These are phyloP conservation scores for Fusarium euwallaceae DNA, from an alignment of 2,329 filamentous ascomycete genomes.

Conservation along the genomic window DNA sequence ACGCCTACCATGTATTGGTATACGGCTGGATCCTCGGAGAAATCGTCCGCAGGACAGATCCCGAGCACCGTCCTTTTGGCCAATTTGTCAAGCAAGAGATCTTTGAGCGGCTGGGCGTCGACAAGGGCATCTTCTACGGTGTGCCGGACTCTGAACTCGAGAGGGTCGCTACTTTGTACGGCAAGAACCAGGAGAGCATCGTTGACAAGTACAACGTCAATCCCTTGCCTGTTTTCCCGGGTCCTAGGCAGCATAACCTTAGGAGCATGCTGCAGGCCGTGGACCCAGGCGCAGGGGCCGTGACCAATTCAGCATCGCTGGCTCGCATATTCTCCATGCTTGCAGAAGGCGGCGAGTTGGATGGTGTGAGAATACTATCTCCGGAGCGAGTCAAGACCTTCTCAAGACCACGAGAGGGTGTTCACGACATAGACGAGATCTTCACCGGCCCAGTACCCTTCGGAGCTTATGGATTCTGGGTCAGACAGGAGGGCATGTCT, in stretches of 20 bases:
- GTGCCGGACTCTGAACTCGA: constrained; percentile 8
- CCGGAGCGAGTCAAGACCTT: background rate
- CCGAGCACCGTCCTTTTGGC: constrained; percentile 4
- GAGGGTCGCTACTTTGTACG: constrained; percentile 20
- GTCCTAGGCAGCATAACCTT: constrained; percentile 11
- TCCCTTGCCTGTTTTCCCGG: constrained; percentile 4
- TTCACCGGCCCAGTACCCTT: constrained; percentile 10
- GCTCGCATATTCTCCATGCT: constrained; percentile 20
- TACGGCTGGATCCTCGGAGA: constrained; percentile 22
- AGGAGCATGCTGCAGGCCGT: constrained; percentile 12
- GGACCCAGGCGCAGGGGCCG: constrained; percentile 17
- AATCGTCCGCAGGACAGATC: constrained; percentile 17
- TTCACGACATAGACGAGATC: background rate
- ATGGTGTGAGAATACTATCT: background rate
- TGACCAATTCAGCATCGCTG: background rate
- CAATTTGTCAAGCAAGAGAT: constrained; percentile 15
- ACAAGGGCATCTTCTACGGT: constrained; percentile 1
- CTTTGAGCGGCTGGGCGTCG: constrained; percentile 12
- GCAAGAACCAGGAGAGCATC: background rate
- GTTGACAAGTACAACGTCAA: constrained; percentile 12
- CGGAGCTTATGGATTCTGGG: background rate
- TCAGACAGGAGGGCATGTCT: constrained; percentile 9
- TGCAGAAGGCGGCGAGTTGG: constrained; percentile 16
- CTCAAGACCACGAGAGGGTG: background rate
- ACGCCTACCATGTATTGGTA: constrained; percentile 23